phyloP scores from a whole-genome alignment of 1,284 basidiomycete species.

The Fomitopsis schrenkii region DNA sequence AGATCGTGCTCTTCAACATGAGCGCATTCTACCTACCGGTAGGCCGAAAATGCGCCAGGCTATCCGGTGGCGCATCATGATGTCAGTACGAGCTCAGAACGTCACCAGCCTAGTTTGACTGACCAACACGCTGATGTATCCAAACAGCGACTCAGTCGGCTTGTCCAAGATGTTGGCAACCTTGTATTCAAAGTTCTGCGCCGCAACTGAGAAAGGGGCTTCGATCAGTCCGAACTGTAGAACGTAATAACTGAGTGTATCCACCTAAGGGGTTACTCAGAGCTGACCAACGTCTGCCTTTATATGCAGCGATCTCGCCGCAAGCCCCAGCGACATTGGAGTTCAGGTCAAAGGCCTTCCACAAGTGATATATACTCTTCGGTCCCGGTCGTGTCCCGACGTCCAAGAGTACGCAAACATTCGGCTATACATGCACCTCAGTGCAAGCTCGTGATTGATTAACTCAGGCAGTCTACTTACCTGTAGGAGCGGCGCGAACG shows the following conservation, averaged over 20 bases:
- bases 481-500: constrained; percentile 73
- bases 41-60: constrained; percentile 96
- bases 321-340: constrained; percentile 93
- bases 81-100: neutral
- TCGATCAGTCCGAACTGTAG: neutral
- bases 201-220: constrained; percentile 59
- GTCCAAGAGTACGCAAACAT: constrained; percentile 87
- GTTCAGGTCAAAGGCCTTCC: constrained; percentile 94
- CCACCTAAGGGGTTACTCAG: constrained; percentile 83
- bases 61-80: constrained; percentile 25
- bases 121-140: constrained; percentile 84
- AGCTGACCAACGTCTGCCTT: constrained; percentile 81
- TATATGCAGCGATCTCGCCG: constrained; percentile 92
- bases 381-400: constrained; percentile 88
- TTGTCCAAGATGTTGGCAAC: constrained; percentile 93
- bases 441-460: neutral
- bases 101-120: neutral
- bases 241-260: constrained; percentile 9
- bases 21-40: constrained; percentile 66
- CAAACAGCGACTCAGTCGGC: constrained; percentile 89
- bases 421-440: constrained; percentile 50
- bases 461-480: constrained; percentile 37
- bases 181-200: constrained; percentile 95
- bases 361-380: constrained; percentile 87
- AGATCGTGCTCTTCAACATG: neutral